Conservation (phyloP, 768 basidiomycete genomes). For the Exsudoporus frostii region DNA sequence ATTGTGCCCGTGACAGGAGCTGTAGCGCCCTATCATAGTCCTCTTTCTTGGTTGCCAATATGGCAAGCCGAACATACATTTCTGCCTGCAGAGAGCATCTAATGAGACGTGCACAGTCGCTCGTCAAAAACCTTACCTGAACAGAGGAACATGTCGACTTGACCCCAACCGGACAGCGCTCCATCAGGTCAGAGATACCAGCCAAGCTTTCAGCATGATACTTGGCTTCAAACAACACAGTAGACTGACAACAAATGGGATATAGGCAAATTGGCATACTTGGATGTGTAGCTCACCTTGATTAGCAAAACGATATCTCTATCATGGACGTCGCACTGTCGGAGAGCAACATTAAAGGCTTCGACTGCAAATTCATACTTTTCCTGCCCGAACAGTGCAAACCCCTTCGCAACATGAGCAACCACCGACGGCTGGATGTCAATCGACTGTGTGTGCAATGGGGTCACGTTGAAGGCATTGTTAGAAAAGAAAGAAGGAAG, state of each 20-base stretch:
- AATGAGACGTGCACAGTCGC: background rate
- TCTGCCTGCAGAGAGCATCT: slow-evolving; percentile 1
- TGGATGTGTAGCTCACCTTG: background rate
- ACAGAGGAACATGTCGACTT: background rate
- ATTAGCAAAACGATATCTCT: slow-evolving; percentile 2
- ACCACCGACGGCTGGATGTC: slow-evolving; percentile 9
- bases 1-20: background rate
- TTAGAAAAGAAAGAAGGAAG: background rate
- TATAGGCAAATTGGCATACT: background rate
- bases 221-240: slow-evolving; percentile 4
- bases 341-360: slow-evolving; percentile 8
- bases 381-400: slow-evolving; percentile 8
- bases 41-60: background rate
- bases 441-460: background rate
- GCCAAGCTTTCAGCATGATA: slow-evolving; percentile 15
- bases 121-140: slow-evolving; percentile 1
- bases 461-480: background rate
- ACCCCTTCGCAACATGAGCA: slow-evolving; percentile 5
- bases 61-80: slow-evolving; percentile 7
- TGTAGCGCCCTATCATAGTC: background rate
- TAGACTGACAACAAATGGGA: background rate
- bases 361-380: slow-evolving; percentile 2
- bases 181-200: slow-evolving; percentile 1
- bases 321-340: slow-evolving; percentile 5
- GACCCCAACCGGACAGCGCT: background rate